Conservation (phyloP, 2,329 filamentous ascomycete genomes). For the Arthrobotrys musiformis region DNA sequence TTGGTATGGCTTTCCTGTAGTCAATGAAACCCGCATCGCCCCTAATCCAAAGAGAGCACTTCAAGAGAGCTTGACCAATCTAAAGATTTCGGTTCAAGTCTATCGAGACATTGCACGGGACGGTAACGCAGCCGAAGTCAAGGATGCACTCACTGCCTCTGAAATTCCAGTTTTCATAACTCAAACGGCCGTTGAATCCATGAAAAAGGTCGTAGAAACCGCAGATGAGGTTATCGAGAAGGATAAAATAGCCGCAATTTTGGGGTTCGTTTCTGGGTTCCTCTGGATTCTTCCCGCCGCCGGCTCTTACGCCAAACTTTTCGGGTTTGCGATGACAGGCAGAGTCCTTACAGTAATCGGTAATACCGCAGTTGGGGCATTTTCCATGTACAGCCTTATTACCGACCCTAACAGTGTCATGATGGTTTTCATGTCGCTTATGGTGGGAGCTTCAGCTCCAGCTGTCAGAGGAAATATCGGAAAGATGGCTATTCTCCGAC, state of each 20-base stretch:
- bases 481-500: slow-evolving; percentile 1
- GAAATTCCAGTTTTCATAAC: slow-evolving; percentile 27
- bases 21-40: not conserved
- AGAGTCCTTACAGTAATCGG: not conserved
- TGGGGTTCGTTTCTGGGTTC: slow-evolving; percentile 8
- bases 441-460: not conserved
- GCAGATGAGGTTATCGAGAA: not conserved
- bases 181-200: not conserved
- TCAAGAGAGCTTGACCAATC: not conserved
- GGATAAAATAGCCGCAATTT: not conserved
- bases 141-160: not conserved
- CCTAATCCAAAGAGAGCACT: slow-evolving; percentile 5
- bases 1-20: not conserved
- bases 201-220: slow-evolving; percentile 3
- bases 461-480: not conserved
- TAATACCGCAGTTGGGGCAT: not conserved
- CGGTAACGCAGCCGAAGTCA: not conserved
- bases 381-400: slow-evolving; percentile 4
- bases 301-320: not conserved
- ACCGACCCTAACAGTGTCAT: slow-evolving; percentile 9
- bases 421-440: not conserved
- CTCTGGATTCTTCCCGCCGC: slow-evolving; percentile 2
- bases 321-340: not conserved
- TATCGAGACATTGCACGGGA: not conserved
- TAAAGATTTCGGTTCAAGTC: not conserved